Evolutionary conservation across 2,329 filamentous ascomycete species (phyloP).

Genomic region (Stachybotrys chartarum): DNA sequence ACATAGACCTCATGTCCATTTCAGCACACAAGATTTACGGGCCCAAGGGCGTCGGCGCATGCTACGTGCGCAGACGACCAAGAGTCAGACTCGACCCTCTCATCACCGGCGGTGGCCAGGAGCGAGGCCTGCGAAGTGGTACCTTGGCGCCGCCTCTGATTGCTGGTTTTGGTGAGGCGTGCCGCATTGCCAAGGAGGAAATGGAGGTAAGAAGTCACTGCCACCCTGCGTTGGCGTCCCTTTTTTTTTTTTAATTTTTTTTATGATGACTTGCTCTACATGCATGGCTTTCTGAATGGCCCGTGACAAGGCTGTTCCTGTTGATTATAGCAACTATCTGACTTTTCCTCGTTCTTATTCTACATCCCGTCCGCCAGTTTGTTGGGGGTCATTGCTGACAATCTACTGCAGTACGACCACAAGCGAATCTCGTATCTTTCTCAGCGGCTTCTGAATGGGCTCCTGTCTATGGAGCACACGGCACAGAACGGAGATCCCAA

Average conservation of each 20-base stretch:
- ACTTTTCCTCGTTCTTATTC: conserved; percentile 12
- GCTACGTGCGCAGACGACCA: conserved; percentile 87
- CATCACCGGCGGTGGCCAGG: conserved; percentile 93
- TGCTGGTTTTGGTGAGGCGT: conserved; percentile 93
- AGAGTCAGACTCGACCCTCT: conserved; percentile 92
- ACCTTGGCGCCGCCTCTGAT: conserved; percentile 84
- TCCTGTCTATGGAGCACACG: conserved; percentile 87
- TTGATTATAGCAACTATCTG: conserved; percentile 67
- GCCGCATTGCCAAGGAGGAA: conserved; percentile 83
- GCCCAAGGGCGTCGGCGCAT: conserved; percentile 93
- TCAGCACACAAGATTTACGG: conserved; percentile 99
- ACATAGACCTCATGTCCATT: conserved; percentile 97
- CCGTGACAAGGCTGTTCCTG: conserved; percentile 50
- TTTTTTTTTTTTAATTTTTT: conserved; percentile 10
- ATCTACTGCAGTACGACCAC: conserved; percentile 69
- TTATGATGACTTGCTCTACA: conserved; percentile 75
- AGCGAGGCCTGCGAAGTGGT: conserved; percentile 88
- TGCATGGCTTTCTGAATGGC: conserved; percentile 86
- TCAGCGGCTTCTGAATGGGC: conserved; percentile 72
- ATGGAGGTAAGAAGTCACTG: conserved; percentile 63
- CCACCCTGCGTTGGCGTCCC: neutral
- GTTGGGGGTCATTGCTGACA: conserved; percentile 12
- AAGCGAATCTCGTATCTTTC: conserved; percentile 79
- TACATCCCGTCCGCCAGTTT: conserved; percentile 2
- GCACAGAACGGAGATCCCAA: conserved; percentile 78